These are phyloP conservation scores for Calvatia gigantea DNA, from an alignment of 768 basidiomycete species.

Conservation along the genomic window DNA sequence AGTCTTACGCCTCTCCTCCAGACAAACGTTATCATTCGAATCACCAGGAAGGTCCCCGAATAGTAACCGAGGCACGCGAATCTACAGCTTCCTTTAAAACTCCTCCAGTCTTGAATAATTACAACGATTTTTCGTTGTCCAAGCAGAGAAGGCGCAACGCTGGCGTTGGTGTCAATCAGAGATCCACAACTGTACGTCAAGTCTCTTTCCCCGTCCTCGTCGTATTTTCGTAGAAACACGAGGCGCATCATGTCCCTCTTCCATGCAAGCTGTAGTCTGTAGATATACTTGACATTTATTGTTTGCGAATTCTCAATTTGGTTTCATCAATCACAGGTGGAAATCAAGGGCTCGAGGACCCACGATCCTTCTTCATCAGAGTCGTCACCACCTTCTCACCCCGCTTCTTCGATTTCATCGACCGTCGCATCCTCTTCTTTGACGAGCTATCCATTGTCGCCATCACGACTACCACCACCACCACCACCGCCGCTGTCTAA, in stretches of 20 bases:
- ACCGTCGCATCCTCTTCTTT: conserved; percentile 1
- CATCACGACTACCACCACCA: background rate
- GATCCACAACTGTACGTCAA: conserved; percentile 6
- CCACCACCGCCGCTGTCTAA: background rate
- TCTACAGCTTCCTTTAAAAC: background rate
- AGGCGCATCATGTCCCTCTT: background rate
- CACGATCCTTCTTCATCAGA: conserved; percentile 5
- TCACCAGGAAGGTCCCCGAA: conserved; percentile 47
- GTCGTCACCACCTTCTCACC: conserved; percentile 4
- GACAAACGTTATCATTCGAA: conserved; percentile 49
- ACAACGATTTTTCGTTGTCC: background rate
- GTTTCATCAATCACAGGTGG: conserved; percentile 1
- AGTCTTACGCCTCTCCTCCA: conserved; percentile 48
- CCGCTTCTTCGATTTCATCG: conserved; percentile 1
- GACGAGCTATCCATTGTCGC: too few species aligned
- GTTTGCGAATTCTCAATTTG: conserved; percentile 3
- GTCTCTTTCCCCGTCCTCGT: background rate
- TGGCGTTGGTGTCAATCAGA: background rate
- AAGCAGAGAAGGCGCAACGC: background rate
- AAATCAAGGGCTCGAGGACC: conserved; percentile 2
- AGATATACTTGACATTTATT: too few species aligned
- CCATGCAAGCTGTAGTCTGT: background rate
- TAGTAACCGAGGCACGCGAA: conserved; percentile 35
- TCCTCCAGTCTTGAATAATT: background rate
- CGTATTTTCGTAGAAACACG: background rate